Base-by-base conservation (phyloP, 352 stramenopile species). In the Globisporangium spinosum region DNA sequence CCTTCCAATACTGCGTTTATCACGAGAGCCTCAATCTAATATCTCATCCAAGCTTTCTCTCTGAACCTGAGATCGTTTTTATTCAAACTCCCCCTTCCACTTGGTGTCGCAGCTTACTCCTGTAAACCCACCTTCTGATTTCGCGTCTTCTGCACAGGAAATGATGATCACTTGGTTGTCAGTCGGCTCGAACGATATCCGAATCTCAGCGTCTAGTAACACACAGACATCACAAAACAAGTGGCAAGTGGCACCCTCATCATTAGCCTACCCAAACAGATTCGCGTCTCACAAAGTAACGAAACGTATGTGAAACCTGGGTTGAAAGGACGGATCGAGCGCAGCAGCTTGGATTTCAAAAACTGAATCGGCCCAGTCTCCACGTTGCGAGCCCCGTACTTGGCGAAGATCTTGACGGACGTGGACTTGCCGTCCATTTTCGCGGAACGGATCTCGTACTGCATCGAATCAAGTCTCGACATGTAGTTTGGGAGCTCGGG, bases 351-450 rank as follows among this genome's bases (percentile, higher is more conserved):
- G 15, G 87, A 89, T 62, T 93, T 95, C 58, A 95, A 78, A 57
- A 89, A 71, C 67, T 93, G 87, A 17, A 95, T 83, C 20, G 87
- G 87, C 10, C 87, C 87, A 0, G 75, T 91, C 57, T 92, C 85
- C 17, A 95, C 83, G 55, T 91, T 87, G 12, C 87, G 82, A n/a
- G 87, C 87, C 20, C 87, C 87, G 65, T 95, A 95, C 64, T 92
- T 93, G 58, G 87, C 87, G 43, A 91, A 94, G n/a, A 94, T 80
- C 59, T 91, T 91, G 64, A 71, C 78, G 12, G 69, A 79, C 35
- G 71, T 78, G 47, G 85, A 67, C 38, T 77, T 80, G 40, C 83
- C 83, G 17, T 79, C 73, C 2, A 91, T 64, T 4, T 77, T 70
- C 1, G 77, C 76, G 9, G 76, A 89, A 3, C 85, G 85, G 2